These are phyloP conservation scores for Golubevia sp. DNA, from an alignment of 1,284 basidiomycete genomes.

Conservation along the genomic window DNA sequence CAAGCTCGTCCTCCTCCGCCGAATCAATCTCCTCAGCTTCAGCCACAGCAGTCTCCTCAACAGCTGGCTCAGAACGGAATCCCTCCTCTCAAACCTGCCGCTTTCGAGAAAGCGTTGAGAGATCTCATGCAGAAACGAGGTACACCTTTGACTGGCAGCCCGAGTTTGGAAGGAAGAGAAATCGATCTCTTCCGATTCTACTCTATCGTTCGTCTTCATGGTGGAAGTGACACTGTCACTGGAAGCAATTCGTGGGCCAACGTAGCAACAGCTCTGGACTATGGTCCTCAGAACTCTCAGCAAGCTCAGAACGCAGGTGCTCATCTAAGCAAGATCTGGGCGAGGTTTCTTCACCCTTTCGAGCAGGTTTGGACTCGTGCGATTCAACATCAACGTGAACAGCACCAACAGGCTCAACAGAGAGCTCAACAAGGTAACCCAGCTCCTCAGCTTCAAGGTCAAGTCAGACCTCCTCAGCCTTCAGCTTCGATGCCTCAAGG, in stretches of 20 bases:
- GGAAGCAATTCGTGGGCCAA: slow-evolving; percentile 44
- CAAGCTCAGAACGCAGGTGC: slow-evolving; percentile 29
- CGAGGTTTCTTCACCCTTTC: slow-evolving; percentile 41
- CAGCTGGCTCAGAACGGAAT: not conserved
- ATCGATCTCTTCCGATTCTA: slow-evolving; percentile 51
- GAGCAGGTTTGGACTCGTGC: slow-evolving; percentile 55
- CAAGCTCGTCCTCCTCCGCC: not conserved
- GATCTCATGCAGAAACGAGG: slow-evolving; percentile 49
- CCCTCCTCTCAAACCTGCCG: not conserved
- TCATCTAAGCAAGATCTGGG: slow-evolving; percentile 37
- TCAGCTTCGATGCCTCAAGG: slow-evolving; percentile 16
- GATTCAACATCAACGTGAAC: slow-evolving; percentile 25
- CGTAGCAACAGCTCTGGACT: slow-evolving; percentile 41
- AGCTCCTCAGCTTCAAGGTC: slow-evolving; percentile 13
- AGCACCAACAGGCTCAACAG: slow-evolving; percentile 16
- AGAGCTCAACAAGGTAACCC: slow-evolving; percentile 16
- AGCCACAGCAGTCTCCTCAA: not conserved
- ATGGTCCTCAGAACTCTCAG: slow-evolving; percentile 34
- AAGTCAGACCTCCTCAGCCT: slow-evolving; percentile 10
- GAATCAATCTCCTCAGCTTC: not conserved
- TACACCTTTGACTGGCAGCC: slow-evolving; percentile 33
- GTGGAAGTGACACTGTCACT: slow-evolving; percentile 45
- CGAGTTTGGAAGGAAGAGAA: slow-evolving; percentile 35
- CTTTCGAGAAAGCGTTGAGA: slow-evolving; percentile 43
- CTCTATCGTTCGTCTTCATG: slow-evolving; percentile 43